Conservation (phyloP, 2,329 filamentous ascomycete species). For the Cercospora berteroae region DNA sequence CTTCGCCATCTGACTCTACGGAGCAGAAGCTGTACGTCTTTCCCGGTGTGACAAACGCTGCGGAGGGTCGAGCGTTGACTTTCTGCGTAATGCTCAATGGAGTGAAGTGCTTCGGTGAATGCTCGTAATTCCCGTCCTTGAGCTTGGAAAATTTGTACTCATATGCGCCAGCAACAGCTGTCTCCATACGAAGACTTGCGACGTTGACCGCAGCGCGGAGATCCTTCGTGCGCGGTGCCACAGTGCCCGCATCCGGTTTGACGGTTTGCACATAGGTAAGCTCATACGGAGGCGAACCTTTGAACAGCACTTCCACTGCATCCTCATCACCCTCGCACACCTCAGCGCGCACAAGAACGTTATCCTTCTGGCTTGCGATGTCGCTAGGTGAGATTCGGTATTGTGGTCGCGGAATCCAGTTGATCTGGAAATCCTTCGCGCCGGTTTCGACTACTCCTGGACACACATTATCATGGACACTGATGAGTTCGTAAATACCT, state of each 20-base stretch:
- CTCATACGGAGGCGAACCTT: slow-evolving; percentile 76
- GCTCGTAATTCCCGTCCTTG: slow-evolving; percentile 81
- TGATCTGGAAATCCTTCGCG: slow-evolving; percentile 73
- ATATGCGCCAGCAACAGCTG: slow-evolving; percentile 75
- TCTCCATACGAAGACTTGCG: slow-evolving; percentile 82
- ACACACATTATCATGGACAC: slow-evolving; percentile 76
- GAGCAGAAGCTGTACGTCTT: slow-evolving; percentile 96
- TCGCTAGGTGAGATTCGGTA: slow-evolving; percentile 62
- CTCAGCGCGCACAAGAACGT: slow-evolving; percentile 68
- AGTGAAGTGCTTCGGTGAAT: slow-evolving; percentile 63
- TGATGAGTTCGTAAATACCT: slow-evolving; percentile 76
- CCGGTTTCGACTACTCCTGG: slow-evolving; percentile 74
- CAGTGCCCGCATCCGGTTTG: slow-evolving; percentile 64
- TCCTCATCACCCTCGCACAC: slow-evolving; percentile 96
- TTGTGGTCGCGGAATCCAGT: slow-evolving; percentile 79
- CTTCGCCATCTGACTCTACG: slow-evolving; percentile 72
- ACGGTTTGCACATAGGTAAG: slow-evolving; percentile 78
- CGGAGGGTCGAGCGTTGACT: slow-evolving; percentile 79
- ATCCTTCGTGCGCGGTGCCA: slow-evolving; percentile 62
- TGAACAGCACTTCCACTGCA: slow-evolving; percentile 75
- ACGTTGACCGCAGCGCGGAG: slow-evolving; percentile 75
- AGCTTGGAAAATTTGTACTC: slow-evolving; percentile 82
- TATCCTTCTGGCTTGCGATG: slow-evolving; percentile 54
- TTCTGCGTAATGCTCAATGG: slow-evolving; percentile 74
- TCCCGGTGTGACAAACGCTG: slow-evolving; percentile 77